A percentile compares a stretch with the other conserved stretches of the same genome.
Conservation (phyloP, 2,329 filamentous ascomycete genomes). For the Arachnopeziza araneosa region DNA sequence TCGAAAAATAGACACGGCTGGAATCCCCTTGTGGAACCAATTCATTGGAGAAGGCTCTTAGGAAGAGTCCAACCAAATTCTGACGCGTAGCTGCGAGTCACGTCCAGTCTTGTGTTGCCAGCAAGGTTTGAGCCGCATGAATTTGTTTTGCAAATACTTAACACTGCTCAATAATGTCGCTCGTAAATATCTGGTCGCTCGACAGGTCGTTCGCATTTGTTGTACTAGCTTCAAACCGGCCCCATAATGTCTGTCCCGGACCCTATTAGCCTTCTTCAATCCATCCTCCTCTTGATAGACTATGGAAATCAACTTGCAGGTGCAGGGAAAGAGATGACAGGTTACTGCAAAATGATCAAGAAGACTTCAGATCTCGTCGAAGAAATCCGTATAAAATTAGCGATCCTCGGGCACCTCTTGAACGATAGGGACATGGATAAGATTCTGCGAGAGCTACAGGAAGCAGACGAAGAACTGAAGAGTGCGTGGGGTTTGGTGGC, state of each 20-base stretch:
- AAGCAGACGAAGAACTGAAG: background rate
- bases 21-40: background rate
- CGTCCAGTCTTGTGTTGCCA: background rate
- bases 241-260: background rate
- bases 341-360: background rate
- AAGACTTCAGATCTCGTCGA: background rate
- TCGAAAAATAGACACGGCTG: background rate
- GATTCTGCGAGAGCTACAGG: background rate
- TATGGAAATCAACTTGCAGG: background rate
- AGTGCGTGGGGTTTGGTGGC: background rate
- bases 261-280: background rate
- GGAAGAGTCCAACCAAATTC: background rate
- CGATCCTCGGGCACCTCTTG: background rate
- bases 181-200: background rate
- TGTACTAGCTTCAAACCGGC: background rate
- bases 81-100: background rate
- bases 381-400: background rate
- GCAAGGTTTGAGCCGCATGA: background rate
- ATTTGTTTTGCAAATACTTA: background rate
- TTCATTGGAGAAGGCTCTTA: background rate
- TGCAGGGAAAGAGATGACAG: background rate
- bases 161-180: background rate
- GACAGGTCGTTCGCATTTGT: background rate
- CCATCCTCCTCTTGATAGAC: background rate
- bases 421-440: background rate